Evolutionary conservation across 2,329 filamentous ascomycete species (phyloP).

Genomic region (Cordyceps pruinosa): DNA sequence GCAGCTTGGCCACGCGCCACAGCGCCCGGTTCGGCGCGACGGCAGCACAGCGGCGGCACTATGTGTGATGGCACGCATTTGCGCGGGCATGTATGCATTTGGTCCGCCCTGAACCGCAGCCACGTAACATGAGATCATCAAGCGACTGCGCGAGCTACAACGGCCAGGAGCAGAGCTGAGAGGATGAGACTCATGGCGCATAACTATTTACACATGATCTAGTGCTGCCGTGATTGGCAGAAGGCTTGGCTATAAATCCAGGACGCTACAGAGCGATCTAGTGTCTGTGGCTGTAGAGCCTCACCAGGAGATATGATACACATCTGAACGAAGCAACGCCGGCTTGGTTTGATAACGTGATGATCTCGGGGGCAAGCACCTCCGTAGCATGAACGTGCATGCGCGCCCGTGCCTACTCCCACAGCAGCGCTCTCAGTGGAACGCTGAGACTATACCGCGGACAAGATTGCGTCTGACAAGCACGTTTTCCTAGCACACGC

Average conservation of each 20-base stretch:
- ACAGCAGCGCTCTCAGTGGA: constrained; percentile 33
- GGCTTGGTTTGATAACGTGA: too few species aligned
- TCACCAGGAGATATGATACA: neutral
- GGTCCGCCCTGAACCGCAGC: neutral
- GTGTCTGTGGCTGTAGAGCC: neutral
- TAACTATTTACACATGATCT: neutral
- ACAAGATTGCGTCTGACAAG: constrained; percentile 33
- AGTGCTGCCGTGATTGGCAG: neutral
- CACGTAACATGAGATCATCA: neutral
- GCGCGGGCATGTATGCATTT: neutral
- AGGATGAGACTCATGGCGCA: neutral
- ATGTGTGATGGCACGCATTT: neutral
- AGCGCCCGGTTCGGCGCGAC: neutral
- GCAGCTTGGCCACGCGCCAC: neutral
- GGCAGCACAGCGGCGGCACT: neutral
- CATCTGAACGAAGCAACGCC: neutral
- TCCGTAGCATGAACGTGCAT: constrained; percentile 12
- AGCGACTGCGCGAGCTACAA: neutral
- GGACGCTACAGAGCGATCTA: neutral
- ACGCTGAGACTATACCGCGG: constrained; percentile 28
- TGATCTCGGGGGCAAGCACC: neutral
- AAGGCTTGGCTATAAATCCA: too few species aligned
- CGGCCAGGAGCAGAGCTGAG: neutral
- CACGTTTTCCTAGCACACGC: constrained; percentile 29
- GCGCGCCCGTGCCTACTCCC: constrained; percentile 38